phyloP scores from a whole-genome alignment of 805 yeast species.

The Zygosaccharomyces bailii region DNA sequence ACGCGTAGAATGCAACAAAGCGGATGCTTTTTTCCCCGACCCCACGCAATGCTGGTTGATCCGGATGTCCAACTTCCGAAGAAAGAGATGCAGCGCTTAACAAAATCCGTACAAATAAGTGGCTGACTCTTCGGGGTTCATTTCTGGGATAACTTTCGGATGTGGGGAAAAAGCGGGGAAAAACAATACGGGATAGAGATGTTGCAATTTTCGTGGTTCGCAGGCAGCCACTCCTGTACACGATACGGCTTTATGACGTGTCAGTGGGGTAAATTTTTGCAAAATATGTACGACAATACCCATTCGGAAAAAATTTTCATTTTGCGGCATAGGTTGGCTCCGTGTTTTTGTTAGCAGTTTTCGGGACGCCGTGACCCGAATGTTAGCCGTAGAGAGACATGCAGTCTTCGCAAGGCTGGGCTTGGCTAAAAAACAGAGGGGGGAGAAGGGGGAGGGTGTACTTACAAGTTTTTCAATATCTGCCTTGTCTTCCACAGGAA shows the following conservation, averaged over 20 bases:
- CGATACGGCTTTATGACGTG: not conserved
- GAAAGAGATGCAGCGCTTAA: not conserved
- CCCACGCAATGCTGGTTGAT: not conserved
- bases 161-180: not conserved
- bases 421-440: no score
- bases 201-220: not conserved
- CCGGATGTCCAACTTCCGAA: not conserved
- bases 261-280: not conserved
- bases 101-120: not conserved
- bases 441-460: not conserved
- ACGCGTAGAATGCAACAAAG: no score
- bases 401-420: not conserved
- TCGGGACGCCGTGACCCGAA: not conserved
- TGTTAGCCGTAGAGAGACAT: not conserved
- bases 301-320: not conserved
- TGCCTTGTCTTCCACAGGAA: no score
- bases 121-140: not conserved
- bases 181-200: not conserved
- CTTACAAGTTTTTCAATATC: no score
- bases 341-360: not conserved
- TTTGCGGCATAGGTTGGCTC: not conserved
- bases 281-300: not conserved
- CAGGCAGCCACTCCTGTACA: no score
- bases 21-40: not conserved
- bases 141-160: not conserved